Base-by-base conservation (phyloP, 306 rosid genomes). In the Biancaea sappan region DNA sequence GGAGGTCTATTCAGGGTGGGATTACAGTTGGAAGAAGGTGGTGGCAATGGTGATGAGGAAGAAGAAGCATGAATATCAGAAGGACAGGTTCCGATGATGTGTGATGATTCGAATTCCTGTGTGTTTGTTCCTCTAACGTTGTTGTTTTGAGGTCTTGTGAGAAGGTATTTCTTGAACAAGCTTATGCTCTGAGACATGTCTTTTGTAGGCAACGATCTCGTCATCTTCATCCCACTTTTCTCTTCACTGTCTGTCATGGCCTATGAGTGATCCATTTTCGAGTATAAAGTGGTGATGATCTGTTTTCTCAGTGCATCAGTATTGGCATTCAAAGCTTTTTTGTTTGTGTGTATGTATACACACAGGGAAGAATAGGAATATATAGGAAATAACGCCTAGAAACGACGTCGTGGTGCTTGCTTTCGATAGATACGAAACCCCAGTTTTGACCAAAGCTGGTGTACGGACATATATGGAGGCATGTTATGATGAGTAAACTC, bases 131-230 rank as follows among this genome's bases (percentile, higher is more conserved):
- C 43, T 0, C 71, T 21, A 8, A n/a, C 34, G 41, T 16, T 38
- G 43, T 62, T 76, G n/a, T 51, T 51, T 11, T 72, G 79, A 51
- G 44, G 26, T 32, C 53, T 77, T 31, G 38, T 59, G 16, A 52
- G 29, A 2, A 81, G 78, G 51, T 72, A 77, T 53, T 81, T 81
- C 68, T 51, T 72, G 59, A 81, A 81, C 58, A 81, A 50, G 69
- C 72, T 48, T 24, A 81, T 43, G 19, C 50, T 75, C 29, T 75
- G 69, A 26, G 78, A 75, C 73, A 47, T 64, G 66, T 67, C 69
- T 29, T 34, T 37, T 25, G 19, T n/a, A 0, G 48, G 0, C 1
- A 22, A n/a, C 18, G 44, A 56, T 56, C 35, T 79, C 32, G 5
- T 31, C 37, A 25, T n/a, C 4, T 46, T 31, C 37, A 25, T n/a